These are phyloP conservation scores for Drechslerella coelobrocha DNA, from an alignment of 2,329 filamentous ascomycete species.

Conservation along the genomic window DNA sequence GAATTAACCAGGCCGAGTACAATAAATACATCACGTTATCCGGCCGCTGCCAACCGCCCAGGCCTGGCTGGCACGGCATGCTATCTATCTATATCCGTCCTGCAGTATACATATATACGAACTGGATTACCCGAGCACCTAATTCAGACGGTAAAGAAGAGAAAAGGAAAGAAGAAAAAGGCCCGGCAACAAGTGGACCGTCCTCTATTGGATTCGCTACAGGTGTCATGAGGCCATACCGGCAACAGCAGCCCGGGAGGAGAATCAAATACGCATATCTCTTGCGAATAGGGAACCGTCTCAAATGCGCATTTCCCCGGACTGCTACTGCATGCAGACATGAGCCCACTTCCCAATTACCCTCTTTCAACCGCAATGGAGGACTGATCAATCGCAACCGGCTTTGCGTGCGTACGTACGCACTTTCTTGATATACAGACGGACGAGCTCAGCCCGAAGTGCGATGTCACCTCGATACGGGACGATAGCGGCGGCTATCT, in stretches of 20 bases:
- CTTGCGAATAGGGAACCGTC: neutral
- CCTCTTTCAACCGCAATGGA: no score
- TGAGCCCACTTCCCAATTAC: no score
- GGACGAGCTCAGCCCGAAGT: neutral
- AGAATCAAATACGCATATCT: neutral
- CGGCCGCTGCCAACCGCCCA: no score
- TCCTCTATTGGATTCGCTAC: neutral
- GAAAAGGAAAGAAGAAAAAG: neutral
- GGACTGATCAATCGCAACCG: neutral
- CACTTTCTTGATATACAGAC: neutral
- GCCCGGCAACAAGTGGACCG: neutral
- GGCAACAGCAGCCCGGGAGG: neutral
- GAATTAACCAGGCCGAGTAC: no score
- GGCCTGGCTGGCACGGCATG: no score
- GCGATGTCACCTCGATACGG: constrained; percentile 3
- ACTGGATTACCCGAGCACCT: no score
- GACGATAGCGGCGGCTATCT: neutral
- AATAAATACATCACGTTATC: no score
- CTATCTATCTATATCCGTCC: no score
- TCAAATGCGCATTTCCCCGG: neutral
- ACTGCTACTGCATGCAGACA: neutral
- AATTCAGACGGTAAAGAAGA: no score
- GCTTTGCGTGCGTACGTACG: neutral
- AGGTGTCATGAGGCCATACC: constrained; percentile 1
- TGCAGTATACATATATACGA: no score